Evolutionary conservation across 768 basidiomycete genomes (phyloP).

Genomic region (Roridomyces roridus): DNA sequence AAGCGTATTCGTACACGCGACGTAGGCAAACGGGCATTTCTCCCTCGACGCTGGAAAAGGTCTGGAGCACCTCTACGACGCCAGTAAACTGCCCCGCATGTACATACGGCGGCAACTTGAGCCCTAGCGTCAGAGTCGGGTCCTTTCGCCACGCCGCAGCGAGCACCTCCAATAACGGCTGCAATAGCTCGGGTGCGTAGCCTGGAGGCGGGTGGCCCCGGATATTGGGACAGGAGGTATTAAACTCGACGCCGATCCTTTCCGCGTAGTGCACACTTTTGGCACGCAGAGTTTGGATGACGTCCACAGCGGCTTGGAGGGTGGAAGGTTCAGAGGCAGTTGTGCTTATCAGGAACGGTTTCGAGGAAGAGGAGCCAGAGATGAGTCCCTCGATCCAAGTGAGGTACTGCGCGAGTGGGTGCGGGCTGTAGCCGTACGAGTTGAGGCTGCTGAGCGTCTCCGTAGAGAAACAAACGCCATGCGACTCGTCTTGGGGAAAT

Average conservation of each 20-base stretch:
- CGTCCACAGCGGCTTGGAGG: slow-evolving; percentile 59
- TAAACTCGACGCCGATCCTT: slow-evolving; percentile 75
- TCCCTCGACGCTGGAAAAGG: slow-evolving; percentile 37
- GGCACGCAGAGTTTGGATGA: slow-evolving; percentile 66
- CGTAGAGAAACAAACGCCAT: slow-evolving; percentile 67
- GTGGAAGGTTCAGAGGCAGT: slow-evolving; percentile 62
- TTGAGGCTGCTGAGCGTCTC: slow-evolving; percentile 48
- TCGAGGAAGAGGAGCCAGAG: too few relatives aligned
- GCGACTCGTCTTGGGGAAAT: slow-evolving; percentile 66
- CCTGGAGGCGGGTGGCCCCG: slow-evolving; percentile 64
- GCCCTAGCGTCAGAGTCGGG: slow-evolving; percentile 65
- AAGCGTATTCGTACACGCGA: slow-evolving; percentile 84
- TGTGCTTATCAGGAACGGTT: slow-evolving; percentile 82
- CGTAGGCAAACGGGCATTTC: slow-evolving; percentile 63
- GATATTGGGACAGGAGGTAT: slow-evolving; percentile 88
- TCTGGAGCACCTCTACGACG: slow-evolving; percentile 52
- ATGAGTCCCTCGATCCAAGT: slow-evolving; percentile 67
- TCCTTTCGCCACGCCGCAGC: slow-evolving; percentile 56
- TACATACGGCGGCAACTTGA: slow-evolving; percentile 83
- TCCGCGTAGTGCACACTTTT: slow-evolving; percentile 22
- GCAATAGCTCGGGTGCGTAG: slow-evolving; percentile 61
- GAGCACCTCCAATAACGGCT: slow-evolving; percentile 61
- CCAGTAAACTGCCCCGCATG: slow-evolving; percentile 64
- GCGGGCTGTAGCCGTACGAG: slow-evolving; percentile 88
- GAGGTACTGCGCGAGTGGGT: slow-evolving; percentile 71